These are phyloP conservation scores for Aquilaria agallochum DNA, from an alignment of 441 rosid genomes.

Conservation along the genomic window DNA sequence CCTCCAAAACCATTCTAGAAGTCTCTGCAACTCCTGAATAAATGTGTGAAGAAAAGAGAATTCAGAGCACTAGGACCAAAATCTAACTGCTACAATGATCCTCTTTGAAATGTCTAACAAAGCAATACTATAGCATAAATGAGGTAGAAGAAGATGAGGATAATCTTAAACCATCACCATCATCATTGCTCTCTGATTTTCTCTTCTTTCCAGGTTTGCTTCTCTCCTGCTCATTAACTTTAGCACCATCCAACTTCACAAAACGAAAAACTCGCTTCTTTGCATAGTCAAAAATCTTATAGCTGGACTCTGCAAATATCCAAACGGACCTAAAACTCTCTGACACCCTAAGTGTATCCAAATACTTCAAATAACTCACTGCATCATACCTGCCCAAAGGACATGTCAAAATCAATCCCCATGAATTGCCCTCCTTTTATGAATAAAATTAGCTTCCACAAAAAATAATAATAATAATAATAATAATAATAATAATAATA, in stretches of 20 bases:
- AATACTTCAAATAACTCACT: slow-evolving; percentile 90
- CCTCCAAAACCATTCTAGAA: slow-evolving; percentile 54
- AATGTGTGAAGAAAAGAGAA: slow-evolving; percentile 16
- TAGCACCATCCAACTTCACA: slow-evolving; percentile 43
- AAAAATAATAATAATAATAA: background rate
- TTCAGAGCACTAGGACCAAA: background rate
- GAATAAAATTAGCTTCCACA: too few species aligned
- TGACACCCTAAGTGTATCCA: slow-evolving; percentile 92
- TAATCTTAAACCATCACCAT: slow-evolving; percentile 26
- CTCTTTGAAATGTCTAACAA: too few species aligned
- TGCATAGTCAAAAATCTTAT: slow-evolving; percentile 93
- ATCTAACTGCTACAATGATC: too few species aligned
- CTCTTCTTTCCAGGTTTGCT: slow-evolving; percentile 50
- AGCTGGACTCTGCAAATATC: slow-evolving; percentile 99
- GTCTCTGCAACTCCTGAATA: slow-evolving; percentile 38
- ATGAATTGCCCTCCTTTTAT: background rate
- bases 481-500: slow-evolving; percentile 2
- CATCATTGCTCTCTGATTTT: slow-evolving; percentile 34
- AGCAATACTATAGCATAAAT: slow-evolving; percentile 4
- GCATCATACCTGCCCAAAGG: slow-evolving; percentile 83
- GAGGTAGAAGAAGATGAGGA: slow-evolving; percentile 2
- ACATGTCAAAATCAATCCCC: slow-evolving; percentile 16
- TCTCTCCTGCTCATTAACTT: slow-evolving; percentile 36
- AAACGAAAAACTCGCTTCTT: slow-evolving; percentile 89
- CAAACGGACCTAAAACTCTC: slow-evolving; percentile 98